These are phyloP conservation scores for Umbellularia californica DNA, from an alignment of 164 flowering plant species.

Conservation along the genomic window DNA sequence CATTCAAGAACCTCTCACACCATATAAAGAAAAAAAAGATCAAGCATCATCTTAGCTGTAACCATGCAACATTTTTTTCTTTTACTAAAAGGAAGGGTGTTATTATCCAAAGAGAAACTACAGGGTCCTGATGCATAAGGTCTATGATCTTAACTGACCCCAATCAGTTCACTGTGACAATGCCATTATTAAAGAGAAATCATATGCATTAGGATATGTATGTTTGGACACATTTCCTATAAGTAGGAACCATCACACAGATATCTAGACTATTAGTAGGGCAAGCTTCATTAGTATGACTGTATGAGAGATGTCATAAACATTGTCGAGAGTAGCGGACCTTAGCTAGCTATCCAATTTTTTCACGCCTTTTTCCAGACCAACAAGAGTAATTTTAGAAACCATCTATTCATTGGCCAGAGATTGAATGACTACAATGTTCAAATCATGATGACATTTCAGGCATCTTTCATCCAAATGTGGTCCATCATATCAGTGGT, in stretches of 20 bases:
- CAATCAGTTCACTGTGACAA: not conserved
- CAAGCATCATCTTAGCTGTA: not conserved
- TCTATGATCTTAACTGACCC: not conserved
- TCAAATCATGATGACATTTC: not conserved
- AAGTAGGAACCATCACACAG: not conserved
- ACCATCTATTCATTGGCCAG: not conserved
- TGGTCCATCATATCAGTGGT: not conserved
- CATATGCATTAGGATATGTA: not conserved
- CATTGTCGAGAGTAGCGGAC: not conserved
- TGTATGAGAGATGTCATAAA: not conserved
- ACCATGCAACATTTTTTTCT: not conserved
- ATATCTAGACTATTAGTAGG: not conserved
- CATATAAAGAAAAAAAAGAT: not conserved
- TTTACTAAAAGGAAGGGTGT: not conserved
- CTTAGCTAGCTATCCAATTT: not conserved
- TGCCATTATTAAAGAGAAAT: not conserved
- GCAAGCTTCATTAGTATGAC: not conserved
- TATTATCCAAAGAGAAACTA: not conserved
- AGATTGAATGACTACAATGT: not conserved
- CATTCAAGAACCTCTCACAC: not conserved
- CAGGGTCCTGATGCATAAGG: not conserved
- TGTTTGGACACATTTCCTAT: not conserved
- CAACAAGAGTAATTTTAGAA: not conserved
- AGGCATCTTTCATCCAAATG: not conserved
- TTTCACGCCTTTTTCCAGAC: not conserved